Evolutionary conservation across 768 basidiomycete genomes (phyloP).

Genomic region (Pleurotus salmoneostramineus): DNA sequence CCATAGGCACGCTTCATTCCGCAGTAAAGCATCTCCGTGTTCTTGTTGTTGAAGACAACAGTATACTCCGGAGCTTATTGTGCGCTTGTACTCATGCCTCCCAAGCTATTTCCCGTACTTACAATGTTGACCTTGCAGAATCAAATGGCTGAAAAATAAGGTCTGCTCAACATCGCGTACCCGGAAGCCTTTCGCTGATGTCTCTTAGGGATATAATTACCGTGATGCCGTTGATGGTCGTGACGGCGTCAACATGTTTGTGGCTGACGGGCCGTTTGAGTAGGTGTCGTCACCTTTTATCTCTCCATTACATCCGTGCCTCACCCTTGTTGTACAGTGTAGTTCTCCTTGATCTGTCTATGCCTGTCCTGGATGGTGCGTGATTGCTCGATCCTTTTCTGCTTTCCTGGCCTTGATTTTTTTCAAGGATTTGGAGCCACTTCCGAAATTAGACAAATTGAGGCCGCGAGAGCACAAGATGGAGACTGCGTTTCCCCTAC

Average conservation of each 20-base stretch:
- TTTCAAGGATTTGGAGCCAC: slow-evolving; percentile 76
- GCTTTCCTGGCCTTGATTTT: background rate
- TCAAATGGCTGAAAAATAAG: slow-evolving; percentile 68
- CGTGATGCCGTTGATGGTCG: slow-evolving; percentile 81
- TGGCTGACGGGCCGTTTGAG: slow-evolving; percentile 80
- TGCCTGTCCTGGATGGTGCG: slow-evolving; percentile 89
- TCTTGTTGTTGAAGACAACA: slow-evolving; percentile 89
- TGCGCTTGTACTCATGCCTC: slow-evolving; percentile 34
- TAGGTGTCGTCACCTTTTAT: slow-evolving; percentile 32
- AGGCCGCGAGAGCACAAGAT: slow-evolving; percentile 36
- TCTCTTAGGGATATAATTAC: slow-evolving; percentile 63
- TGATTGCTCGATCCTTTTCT: background rate
- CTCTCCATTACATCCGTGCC: background rate
- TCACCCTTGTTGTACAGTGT: slow-evolving; percentile 43
- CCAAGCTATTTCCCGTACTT: background rate
- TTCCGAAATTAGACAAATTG: slow-evolving; percentile 73
- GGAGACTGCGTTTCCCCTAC: slow-evolving; percentile 17
- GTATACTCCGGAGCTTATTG: slow-evolving; percentile 78
- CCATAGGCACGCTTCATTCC: slow-evolving; percentile 47
- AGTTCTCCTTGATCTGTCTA: slow-evolving; percentile 84
- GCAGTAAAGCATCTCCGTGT: slow-evolving; percentile 52
- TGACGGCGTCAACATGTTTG: slow-evolving; percentile 77
- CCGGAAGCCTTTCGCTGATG: slow-evolving; percentile 15
- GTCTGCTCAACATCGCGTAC: slow-evolving; percentile 16
- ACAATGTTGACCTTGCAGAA: slow-evolving; percentile 22